Base-by-base conservation (phyloP, 768 basidiomycete genomes). In the Amanita pseudoporphyria region DNA sequence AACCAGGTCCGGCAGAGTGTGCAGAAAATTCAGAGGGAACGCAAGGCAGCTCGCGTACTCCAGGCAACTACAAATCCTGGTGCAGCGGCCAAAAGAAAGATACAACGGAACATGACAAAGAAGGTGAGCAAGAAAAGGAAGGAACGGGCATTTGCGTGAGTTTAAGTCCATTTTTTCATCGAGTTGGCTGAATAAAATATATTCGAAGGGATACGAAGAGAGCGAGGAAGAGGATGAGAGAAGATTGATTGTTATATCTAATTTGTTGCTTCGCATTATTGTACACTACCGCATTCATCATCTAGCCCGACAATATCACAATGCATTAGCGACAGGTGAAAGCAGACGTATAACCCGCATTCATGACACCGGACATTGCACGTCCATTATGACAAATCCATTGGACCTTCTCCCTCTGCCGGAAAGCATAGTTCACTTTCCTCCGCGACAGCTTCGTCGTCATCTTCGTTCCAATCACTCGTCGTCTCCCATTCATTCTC, bases 401-500 rank as follows among this genome's bases (percentile, higher is more conserved):
- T 74, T 3, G 71, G 62, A 6, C 66, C 64, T 50, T 72, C 71
- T 1, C 67, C 70, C 21, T 71, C 70, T 22, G 60, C 63, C 14
- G 81, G 77, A 64, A 83, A 87, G 61, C 87, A 87, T 3, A 88
- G 60, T 41, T 73, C 74, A 47, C 78, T 79, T 63, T 90, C 85
- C 57, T 89, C 87, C 18, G 61, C 63, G 16, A 78, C 78, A 3
- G 82, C 84, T 52, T 90, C 87, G 2, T 83, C 81, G 57, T 90
- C 87, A 54, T 90, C 87, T 62, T 89, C 87, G 62, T 90, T 90
- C 86, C 87, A 90, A 66, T 89, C 87, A 56, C 87, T 89, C 45
- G 84, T 87, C 36, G 86, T 79, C 63, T 90, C 88, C 87, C 88
- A 91, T 53, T 86, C 86, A 53, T 89, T 88, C 58, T 91, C 87